These are phyloP conservation scores for Pseudogymnoascus sp. DNA, from an alignment of 2,329 filamentous ascomycete genomes.

Conservation along the genomic window DNA sequence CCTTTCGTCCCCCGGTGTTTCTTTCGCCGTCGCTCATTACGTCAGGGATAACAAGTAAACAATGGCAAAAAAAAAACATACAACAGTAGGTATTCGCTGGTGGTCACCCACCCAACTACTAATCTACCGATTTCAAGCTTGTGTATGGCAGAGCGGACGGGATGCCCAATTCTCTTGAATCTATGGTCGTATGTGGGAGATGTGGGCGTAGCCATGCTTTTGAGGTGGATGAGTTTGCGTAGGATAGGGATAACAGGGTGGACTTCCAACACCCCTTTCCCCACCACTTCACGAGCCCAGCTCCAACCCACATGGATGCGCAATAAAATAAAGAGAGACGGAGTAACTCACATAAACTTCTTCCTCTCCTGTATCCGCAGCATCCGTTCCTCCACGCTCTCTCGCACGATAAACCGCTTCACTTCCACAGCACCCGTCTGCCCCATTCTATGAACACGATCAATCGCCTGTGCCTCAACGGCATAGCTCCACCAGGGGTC, in stretches of 20 bases:
- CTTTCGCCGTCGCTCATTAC: background rate
- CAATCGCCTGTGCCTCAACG: conserved; percentile 92
- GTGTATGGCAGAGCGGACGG: conserved; percentile 21
- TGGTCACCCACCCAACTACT: conserved; percentile 26
- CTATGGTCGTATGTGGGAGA: conserved; percentile 22
- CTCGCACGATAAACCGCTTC: conserved; percentile 77
- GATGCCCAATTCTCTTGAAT: conserved; percentile 23
- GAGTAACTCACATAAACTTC: conserved; percentile 73
- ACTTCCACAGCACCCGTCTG: conserved; percentile 82
- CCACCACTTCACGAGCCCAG: conserved; percentile 5
- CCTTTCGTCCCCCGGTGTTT: background rate
- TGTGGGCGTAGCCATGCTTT: background rate
- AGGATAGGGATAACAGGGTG: background rate
- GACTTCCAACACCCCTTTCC: background rate
- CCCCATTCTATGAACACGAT: conserved; percentile 95
- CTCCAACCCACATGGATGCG: conserved; percentile 19
- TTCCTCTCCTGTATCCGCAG: conserved; percentile 87
- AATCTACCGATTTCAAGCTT: conserved; percentile 24
- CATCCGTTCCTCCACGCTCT: conserved; percentile 94
- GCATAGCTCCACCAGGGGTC: conserved; percentile 99
- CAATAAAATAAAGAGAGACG: conserved; percentile 10
- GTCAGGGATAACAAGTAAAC: background rate
- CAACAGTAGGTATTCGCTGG: conserved; percentile 23
- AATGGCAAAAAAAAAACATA: conserved; percentile 18
- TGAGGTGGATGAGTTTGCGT: background rate